A percentile compares a stretch with the other conserved stretches of the same genome.
Conservation (phyloP, 257 asterid species). For the Vinca minor region DNA sequence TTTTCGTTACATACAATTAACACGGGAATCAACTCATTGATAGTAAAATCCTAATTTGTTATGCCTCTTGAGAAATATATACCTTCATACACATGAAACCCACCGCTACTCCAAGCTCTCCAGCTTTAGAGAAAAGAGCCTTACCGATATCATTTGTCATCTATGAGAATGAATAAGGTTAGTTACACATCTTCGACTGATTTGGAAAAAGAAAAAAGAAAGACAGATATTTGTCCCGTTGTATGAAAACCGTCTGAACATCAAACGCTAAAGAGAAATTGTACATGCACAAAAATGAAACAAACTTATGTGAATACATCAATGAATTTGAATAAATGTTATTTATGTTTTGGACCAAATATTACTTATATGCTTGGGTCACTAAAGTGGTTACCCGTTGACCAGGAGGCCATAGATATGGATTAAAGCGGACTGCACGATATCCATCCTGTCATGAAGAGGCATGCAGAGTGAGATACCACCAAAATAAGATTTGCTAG, state of each 20-base stretch:
- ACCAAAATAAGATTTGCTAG: background rate
- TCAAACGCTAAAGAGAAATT: background rate
- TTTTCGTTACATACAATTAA: background rate
- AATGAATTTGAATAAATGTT: background rate
- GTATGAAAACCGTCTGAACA: background rate
- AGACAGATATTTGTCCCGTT: too few relatives aligned
- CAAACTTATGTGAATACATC: too few relatives aligned
- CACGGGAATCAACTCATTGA: background rate
- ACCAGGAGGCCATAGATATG: slow-evolving; percentile 88
- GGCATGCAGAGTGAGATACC: slow-evolving; percentile 1
- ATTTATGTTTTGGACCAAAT: background rate
- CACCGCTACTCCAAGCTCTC: slow-evolving; percentile 75
- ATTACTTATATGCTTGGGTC: background rate
- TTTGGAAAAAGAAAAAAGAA: too few relatives aligned
- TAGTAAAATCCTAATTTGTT: background rate
- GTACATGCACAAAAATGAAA: background rate
- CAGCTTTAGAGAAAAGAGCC: slow-evolving; percentile 74
- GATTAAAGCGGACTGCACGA: slow-evolving; percentile 87
- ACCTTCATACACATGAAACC: slow-evolving; percentile 96
- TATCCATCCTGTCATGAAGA: slow-evolving; percentile 59
- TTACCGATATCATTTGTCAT: slow-evolving; percentile 82
- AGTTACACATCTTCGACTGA: background rate
- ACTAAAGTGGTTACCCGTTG: slow-evolving; percentile 42
- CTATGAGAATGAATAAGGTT: slow-evolving; percentile 26
- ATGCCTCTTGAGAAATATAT: slow-evolving; percentile 4